phyloP scores from a whole-genome alignment of 2,329 filamentous ascomycete genomes.

The Fusarium sp. region DNA sequence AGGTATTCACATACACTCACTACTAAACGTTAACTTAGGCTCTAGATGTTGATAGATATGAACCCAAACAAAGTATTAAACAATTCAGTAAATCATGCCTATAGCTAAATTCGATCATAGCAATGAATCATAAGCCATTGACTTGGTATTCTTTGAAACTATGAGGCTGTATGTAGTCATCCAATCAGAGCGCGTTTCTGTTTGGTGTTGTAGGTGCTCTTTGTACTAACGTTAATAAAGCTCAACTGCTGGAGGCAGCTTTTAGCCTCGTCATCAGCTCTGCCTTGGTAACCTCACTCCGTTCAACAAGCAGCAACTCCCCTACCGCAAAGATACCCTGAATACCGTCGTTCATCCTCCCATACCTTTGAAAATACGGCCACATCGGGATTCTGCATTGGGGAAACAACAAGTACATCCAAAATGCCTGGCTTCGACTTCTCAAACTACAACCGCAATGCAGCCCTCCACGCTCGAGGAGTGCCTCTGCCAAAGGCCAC shows the following conservation, averaged over 20 bases:
- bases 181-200: constrained; percentile 42
- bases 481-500: constrained; percentile 97
- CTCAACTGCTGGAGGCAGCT: constrained; percentile 56
- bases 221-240: constrained; percentile 34
- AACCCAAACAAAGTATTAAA: no score
- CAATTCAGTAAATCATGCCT: no score
- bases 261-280: constrained; percentile 65
- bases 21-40: no score
- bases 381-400: constrained; percentile 19
- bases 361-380: neutral
- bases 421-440: constrained; percentile 98
- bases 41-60: neutral
- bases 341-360: constrained; percentile 7
- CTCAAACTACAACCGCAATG: constrained; percentile 99
- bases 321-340: constrained; percentile 38
- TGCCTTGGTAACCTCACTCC: constrained; percentile 43
- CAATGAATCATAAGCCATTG: no score
- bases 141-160: neutral
- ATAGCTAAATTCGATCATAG: neutral
- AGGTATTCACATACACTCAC: neutral
- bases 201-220: constrained; percentile 11
- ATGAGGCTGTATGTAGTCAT: neutral
- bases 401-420: constrained; percentile 38
- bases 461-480: constrained; percentile 91
- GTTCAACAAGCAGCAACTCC: constrained; percentile 33